Evolutionary conservation across 1,284 basidiomycete species (phyloP).

Genomic region (Tremellales sp.): DNA sequence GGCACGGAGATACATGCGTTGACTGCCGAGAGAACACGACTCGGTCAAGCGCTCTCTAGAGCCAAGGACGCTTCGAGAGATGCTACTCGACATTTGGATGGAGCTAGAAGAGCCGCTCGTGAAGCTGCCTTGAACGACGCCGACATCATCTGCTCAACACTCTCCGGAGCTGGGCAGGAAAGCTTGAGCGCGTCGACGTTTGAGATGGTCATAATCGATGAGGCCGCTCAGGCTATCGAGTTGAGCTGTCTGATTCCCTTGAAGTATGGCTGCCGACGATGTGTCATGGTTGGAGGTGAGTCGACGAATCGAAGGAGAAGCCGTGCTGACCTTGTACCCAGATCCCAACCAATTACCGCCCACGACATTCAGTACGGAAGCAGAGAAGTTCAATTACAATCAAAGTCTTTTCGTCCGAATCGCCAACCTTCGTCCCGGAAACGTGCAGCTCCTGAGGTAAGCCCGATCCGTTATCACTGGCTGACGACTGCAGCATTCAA

Average conservation of each 20-base stretch:
- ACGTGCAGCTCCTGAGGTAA: conserved; percentile 86
- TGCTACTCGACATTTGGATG: conserved; percentile 66
- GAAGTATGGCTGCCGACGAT: conserved; percentile 78
- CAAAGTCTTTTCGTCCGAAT: conserved; percentile 91
- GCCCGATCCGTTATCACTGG: conserved; percentile 11
- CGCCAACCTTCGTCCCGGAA: conserved; percentile 69
- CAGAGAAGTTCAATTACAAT: conserved; percentile 75
- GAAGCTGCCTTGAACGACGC: conserved; percentile 77
- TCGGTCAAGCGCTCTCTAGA: conserved; percentile 69
- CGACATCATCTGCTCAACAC: conserved; percentile 90
- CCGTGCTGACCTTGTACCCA: conserved; percentile 31
- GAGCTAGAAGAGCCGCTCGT: conserved; percentile 66
- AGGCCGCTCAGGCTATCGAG: conserved; percentile 96
- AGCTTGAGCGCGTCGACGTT: conserved; percentile 79
- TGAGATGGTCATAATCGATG: conserved; percentile 95
- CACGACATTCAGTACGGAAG: conserved; percentile 88
- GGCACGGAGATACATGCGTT: conserved; percentile 68
- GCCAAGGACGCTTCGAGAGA: conserved; percentile 77
- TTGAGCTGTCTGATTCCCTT: conserved; percentile 94
- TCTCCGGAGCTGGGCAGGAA: conserved; percentile 91
- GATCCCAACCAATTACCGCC: conserved; percentile 97
- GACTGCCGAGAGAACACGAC: conserved; percentile 59
- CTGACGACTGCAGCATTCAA: conserved; percentile 61
- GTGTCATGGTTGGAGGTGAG: conserved; percentile 89
- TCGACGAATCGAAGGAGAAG: background rate